A percentile compares a stretch with the other conserved stretches of the same genome.
These are phyloP conservation scores for Plasmodium relictum DNA, from an alignment of 169 alveolate species.

Conservation along the genomic window DNA sequence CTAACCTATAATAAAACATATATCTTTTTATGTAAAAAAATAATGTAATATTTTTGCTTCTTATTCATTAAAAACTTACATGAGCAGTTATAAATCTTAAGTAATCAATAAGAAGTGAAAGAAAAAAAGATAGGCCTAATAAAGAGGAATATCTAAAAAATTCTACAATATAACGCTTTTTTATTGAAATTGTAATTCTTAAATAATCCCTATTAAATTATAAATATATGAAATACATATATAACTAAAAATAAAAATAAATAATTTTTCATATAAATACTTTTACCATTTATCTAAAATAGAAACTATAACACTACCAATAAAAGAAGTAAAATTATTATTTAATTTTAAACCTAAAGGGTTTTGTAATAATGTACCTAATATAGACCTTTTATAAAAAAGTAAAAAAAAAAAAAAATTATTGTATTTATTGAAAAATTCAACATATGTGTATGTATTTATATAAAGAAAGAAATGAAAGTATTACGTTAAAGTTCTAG, in stretches of 20 bases:
- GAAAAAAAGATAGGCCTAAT: conserved; percentile 49
- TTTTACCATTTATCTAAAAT: conserved; percentile 62
- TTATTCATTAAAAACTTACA: no score
- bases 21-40: not conserved
- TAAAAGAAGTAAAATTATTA: conserved; percentile 68
- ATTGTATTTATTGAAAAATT: no score
- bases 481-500: conserved; percentile 55
- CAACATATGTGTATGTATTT: not conserved
- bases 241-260: not conserved
- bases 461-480: not conserved
- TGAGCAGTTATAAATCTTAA: conserved; percentile 35
- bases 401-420: not conserved
- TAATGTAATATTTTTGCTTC: not conserved
- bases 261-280: not conserved
- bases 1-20: conserved; percentile 26
- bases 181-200: conserved; percentile 7
- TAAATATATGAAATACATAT: not conserved
- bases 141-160: conserved; percentile 16
- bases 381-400: conserved; percentile 22
- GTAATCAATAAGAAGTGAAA: conserved; percentile 45
- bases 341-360: conserved; percentile 55
- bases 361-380: conserved; percentile 61
- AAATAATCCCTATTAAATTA: conserved; percentile 35
- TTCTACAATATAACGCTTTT: not conserved
- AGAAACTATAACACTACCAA: conserved; percentile 55